These are phyloP conservation scores for Cystofilobasidium bisporidii DNA, from an alignment of 768 basidiomycete genomes.

Conservation along the genomic window DNA sequence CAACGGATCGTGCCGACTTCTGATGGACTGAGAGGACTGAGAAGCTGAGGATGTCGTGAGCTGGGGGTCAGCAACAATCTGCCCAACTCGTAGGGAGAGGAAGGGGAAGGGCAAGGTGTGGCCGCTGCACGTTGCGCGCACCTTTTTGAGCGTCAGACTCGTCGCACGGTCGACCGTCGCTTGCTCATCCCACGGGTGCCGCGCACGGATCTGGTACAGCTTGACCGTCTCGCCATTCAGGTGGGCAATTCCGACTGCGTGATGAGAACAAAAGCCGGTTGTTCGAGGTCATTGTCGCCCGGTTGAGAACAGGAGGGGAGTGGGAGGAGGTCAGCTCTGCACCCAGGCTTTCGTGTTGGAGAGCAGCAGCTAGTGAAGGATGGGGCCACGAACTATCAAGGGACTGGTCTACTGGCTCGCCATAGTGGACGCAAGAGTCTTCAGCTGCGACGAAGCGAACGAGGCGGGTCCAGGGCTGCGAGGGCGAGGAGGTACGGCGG, in stretches of 20 bases:
- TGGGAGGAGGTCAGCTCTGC: no score
- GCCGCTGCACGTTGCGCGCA: slow-evolving; percentile 4
- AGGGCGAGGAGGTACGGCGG: not conserved
- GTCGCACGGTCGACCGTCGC: slow-evolving; percentile 7
- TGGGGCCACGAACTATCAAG: slow-evolving; percentile 27
- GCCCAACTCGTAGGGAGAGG: no score
- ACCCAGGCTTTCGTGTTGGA: no score
- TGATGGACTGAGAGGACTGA: slow-evolving; percentile 34
- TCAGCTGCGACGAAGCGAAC: slow-evolving; percentile 28
- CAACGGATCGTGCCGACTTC: slow-evolving; percentile 41
- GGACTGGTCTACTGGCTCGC: slow-evolving; percentile 31
- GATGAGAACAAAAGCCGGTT: not conserved
- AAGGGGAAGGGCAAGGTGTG: no score
- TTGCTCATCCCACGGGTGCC: not conserved
- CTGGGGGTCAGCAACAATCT: no score
- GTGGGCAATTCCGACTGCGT: slow-evolving; percentile 27
- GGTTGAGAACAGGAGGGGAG: no score
- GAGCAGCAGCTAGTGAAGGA: no score
- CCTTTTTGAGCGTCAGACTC: slow-evolving; percentile 24
- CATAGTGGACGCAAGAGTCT: slow-evolving; percentile 27
- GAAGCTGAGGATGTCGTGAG: slow-evolving; percentile 26
- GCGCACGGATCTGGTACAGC: slow-evolving; percentile 23
- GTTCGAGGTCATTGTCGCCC: not conserved
- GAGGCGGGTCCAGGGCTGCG: slow-evolving; percentile 20
- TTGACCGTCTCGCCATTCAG: slow-evolving; percentile 13